A percentile compares a stretch with the other conserved stretches of the same genome.
Evolutionary conservation across 1,284 basidiomycete genomes (phyloP).

Genomic region (Rhodotorula sp.): DNA sequence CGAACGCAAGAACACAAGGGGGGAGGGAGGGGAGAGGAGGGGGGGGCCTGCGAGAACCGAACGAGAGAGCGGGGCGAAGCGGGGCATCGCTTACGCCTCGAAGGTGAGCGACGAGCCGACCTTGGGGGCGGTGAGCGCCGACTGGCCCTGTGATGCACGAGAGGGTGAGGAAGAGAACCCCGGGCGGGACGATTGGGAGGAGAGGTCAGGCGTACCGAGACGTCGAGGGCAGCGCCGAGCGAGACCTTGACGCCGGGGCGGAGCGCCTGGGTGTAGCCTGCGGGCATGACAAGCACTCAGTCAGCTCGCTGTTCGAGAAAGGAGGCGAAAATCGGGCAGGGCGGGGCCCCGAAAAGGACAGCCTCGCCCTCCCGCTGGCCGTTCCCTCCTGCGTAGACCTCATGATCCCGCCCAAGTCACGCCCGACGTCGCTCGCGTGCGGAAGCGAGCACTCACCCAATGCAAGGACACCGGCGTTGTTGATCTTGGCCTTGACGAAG

Average conservation of each 20-base stretch:
- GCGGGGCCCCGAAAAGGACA: no score
- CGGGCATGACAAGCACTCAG: conserved; percentile 47
- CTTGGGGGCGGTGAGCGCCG: conserved; percentile 54
- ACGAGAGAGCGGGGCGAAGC: neutral
- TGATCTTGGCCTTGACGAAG: conserved; percentile 75
- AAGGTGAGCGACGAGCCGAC: conserved; percentile 60
- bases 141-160: neutral
- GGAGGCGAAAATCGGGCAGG: no score
- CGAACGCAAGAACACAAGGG: no score
- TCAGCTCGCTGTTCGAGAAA: neutral
- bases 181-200: conserved; percentile 56
- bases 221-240: conserved; percentile 73
- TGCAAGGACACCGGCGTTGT: conserved; percentile 87
- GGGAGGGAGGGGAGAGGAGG: no score
- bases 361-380: no score
- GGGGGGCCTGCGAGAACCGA: no score
- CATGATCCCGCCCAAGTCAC: no score
- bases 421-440: no score
- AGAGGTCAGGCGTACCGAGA: conserved; percentile 55
- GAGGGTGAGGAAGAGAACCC: neutral
- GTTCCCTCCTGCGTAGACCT: no score
- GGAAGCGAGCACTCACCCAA: conserved; percentile 55
- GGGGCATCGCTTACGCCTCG: conserved; percentile 48
- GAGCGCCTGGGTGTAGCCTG: conserved; percentile 76
- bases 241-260: conserved; percentile 92